A percentile compares a stretch with the other conserved stretches of the same genome.
These are phyloP conservation scores for Eutrema yunnanense DNA, from an alignment of 345 rosid species.

Conservation along the genomic window DNA sequence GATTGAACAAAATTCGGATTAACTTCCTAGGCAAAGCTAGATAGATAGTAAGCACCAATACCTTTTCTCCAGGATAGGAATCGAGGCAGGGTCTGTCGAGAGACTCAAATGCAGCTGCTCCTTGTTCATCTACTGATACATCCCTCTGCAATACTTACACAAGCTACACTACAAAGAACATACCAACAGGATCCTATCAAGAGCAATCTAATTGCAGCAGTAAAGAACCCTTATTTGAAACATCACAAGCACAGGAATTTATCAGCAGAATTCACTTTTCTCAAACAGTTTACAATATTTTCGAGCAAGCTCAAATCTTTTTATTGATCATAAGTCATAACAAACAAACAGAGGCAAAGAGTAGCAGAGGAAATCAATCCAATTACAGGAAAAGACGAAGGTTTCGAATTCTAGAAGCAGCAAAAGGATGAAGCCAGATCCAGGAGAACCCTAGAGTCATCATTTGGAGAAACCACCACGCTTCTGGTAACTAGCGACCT, in stretches of 20 bases:
- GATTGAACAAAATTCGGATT: background rate
- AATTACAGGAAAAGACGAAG: background rate
- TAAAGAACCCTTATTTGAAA: background rate
- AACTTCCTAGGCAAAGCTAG: background rate
- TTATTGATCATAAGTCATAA: constrained; percentile 1
- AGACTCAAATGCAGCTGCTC: background rate
- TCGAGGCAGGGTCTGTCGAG: background rate
- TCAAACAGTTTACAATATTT: background rate
- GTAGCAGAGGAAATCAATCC: background rate
- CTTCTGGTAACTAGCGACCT: constrained; percentile 68
- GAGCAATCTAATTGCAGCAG: background rate
- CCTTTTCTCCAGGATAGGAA: background rate
- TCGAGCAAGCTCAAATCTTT: constrained; percentile 2
- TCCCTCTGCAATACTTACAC: background rate
- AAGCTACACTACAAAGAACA: background rate
- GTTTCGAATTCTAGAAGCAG: background rate
- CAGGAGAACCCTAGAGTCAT: constrained; percentile 10
- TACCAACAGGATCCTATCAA: background rate
- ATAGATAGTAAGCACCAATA: background rate
- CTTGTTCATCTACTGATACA: background rate
- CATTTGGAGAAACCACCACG: constrained; percentile 37
- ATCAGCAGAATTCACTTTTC: background rate
- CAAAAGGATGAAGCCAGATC: constrained; percentile 1
- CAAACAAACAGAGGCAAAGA: constrained; percentile 7
- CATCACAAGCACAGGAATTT: background rate